phyloP scores from a whole-genome alignment of 2,329 filamentous ascomycete species.

The Ploettnerulaceae sp. region DNA sequence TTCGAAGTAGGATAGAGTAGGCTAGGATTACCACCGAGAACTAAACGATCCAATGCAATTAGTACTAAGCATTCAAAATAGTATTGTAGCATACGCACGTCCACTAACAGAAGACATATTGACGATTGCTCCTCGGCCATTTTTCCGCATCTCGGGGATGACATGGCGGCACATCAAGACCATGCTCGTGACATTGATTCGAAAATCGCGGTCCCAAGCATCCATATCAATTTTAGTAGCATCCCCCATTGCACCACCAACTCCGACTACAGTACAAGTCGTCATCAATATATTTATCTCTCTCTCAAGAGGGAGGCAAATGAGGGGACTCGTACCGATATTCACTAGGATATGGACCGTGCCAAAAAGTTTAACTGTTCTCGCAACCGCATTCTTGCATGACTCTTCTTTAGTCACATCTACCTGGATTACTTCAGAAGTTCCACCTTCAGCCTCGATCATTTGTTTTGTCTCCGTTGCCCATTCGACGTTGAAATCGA shows the following conservation, averaged over 20 bases:
- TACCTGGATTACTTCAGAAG: constrained; percentile 37
- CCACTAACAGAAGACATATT: constrained; percentile 37
- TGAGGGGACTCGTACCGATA: constrained; percentile 38
- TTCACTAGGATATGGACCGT: constrained; percentile 60
- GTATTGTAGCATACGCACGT: constrained; percentile 14
- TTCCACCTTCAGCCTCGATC: constrained; percentile 42
- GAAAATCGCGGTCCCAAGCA: constrained; percentile 51
- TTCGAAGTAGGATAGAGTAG: constrained; percentile 45
- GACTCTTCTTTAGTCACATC: constrained; percentile 52
- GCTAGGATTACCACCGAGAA: constrained; percentile 40
- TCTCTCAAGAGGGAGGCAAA: background rate
- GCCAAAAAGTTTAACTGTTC: constrained; percentile 46
- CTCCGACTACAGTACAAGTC: constrained; percentile 40
- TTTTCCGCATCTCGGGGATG: constrained; percentile 55
- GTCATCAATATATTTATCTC: background rate
- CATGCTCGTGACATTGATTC: constrained; percentile 62
- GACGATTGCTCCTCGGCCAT: constrained; percentile 39
- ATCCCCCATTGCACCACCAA: constrained; percentile 53
- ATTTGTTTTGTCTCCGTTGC: constrained; percentile 51
- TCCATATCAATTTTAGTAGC: constrained; percentile 56
- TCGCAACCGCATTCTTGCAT: constrained; percentile 36
- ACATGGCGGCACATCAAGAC: constrained; percentile 58
- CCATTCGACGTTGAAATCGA: constrained; percentile 47
- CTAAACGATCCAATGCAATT: no score
- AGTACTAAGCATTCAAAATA: background rate